Conservation (phyloP, 2,329 filamentous ascomycete genomes). For the Aureobasidium sp. region DNA sequence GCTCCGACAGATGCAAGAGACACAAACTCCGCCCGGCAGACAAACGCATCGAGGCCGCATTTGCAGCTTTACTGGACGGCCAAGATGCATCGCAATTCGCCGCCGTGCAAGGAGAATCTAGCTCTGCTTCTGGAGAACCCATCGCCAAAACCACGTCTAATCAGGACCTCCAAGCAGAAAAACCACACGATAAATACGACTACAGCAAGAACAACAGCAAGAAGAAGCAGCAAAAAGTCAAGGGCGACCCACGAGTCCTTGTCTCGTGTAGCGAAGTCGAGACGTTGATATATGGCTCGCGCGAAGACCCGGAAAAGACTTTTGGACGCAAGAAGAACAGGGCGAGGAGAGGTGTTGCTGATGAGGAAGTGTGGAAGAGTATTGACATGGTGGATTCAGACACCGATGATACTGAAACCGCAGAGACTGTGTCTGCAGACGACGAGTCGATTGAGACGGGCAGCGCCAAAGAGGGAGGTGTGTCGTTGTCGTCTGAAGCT, state of each 20-base stretch:
- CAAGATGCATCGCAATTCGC: conserved; percentile 15
- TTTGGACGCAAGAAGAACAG: conserved; percentile 43
- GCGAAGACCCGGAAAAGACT: conserved; percentile 40
- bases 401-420: neutral
- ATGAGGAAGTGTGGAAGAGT: conserved; percentile 36
- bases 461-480: conserved; percentile 7
- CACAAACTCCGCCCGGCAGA: conserved; percentile 46
- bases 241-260: conserved; percentile 47
- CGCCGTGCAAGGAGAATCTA: neutral
- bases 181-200: conserved; percentile 6
- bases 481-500: conserved; percentile 5
- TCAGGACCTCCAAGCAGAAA: neutral
- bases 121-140: neutral
- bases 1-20: conserved; percentile 48
- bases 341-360: conserved; percentile 34
- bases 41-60: conserved; percentile 46
- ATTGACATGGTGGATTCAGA: conserved; percentile 35
- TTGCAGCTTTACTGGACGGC: conserved; percentile 38
- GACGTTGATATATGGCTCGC: conserved; percentile 42
- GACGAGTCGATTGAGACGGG: conserved; percentile 18
- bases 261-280: conserved; percentile 47
- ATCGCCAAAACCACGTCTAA: neutral
- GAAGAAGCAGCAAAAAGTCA: conserved; percentile 15
- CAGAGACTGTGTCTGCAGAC: conserved; percentile 15
- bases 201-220: conserved; percentile 3